Evolutionary conservation across 2,329 filamentous ascomycete genomes (phyloP).

Genomic region (Ascochyta clinopodiicola): DNA sequence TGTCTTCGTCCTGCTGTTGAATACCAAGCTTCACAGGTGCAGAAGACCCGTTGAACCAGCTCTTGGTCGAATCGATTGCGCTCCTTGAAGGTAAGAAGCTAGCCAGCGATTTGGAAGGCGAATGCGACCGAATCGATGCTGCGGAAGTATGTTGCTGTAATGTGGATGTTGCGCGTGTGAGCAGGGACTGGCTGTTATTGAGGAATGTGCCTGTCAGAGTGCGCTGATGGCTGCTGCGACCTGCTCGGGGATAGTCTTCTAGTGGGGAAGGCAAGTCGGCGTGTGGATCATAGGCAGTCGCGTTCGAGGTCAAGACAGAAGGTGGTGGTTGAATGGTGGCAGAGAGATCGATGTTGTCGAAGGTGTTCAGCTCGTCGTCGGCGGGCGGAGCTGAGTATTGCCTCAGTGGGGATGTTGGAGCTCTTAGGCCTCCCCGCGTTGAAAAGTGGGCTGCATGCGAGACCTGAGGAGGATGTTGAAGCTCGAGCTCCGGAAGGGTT

Average conservation of each 20-base stretch:
- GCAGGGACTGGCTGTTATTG: slow-evolving; percentile 38
- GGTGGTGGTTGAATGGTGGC: slow-evolving; percentile 41
- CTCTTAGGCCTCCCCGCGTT: slow-evolving; percentile 30
- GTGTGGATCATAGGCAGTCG: slow-evolving; percentile 46
- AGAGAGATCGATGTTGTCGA: slow-evolving; percentile 45
- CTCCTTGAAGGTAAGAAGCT: slow-evolving; percentile 48
- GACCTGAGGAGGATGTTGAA: slow-evolving; percentile 30
- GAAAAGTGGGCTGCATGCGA: slow-evolving; percentile 42
- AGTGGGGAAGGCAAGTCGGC: slow-evolving; percentile 34
- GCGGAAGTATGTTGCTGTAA: slow-evolving; percentile 49
- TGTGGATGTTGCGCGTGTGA: slow-evolving; percentile 45
- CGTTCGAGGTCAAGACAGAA: slow-evolving; percentile 40
- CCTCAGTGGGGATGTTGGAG: slow-evolving; percentile 27
- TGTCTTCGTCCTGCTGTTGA: slow-evolving; percentile 35
- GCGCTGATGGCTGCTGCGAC: slow-evolving; percentile 39
- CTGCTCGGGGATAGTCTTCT: slow-evolving; percentile 31
- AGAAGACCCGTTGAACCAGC: slow-evolving; percentile 62
- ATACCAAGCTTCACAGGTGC: slow-evolving; percentile 57
- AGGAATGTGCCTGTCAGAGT: slow-evolving; percentile 47
- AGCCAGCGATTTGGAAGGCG: slow-evolving; percentile 48
- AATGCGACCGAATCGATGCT: slow-evolving; percentile 46
- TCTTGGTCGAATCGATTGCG: slow-evolving; percentile 45
- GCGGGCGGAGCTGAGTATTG: slow-evolving; percentile 32
- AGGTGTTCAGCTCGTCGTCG: slow-evolving; percentile 27
- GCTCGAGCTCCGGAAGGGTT: slow-evolving; percentile 25